Percentiles rank a stretch among this genome's conserved stretches.
Evolutionary conservation across 495 filamentous ascomycete genomes (phyloP).

Genomic region (Chaetomidium leptoderma): DNA sequence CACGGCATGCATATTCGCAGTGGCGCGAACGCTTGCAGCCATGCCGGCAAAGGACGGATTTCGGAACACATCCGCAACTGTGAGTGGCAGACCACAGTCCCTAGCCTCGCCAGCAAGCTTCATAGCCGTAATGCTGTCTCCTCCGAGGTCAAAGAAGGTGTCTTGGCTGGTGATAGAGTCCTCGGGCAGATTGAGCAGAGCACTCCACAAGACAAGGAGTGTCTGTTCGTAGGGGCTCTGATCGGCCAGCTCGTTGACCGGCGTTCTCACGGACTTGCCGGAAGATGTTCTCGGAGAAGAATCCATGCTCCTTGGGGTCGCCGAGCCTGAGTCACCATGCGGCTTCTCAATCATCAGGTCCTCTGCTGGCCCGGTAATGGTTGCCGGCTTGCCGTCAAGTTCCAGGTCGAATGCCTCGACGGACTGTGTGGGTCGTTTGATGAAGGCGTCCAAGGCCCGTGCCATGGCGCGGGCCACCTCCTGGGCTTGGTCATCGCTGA

Average conservation of each 20-base stretch:
- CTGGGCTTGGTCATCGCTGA: conserved; percentile 38
- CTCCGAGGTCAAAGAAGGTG: conserved; percentile 59
- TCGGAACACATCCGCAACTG: conserved; percentile 47
- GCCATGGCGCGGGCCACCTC: conserved; percentile 49
- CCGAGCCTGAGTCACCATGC: neutral
- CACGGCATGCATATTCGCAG: neutral
- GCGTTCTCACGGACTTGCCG: neutral
- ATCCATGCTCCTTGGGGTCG: neutral
- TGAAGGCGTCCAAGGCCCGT: conserved; percentile 43
- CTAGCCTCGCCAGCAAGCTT: conserved; percentile 53
- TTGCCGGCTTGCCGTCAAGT: neutral
- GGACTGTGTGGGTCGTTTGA: conserved; percentile 17
- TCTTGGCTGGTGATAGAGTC: conserved; percentile 42
- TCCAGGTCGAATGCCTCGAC: conserved; percentile 15
- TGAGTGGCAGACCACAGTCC: conserved; percentile 46
- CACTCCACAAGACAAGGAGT: conserved; percentile 26
- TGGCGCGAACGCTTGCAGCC: conserved; percentile 1
- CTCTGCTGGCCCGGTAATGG: neutral
- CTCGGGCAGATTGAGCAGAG: conserved; percentile 21
- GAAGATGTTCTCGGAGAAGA: conserved; percentile 4
- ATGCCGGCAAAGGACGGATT: conserved; percentile 21
- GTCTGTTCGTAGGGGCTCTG: conserved; percentile 19
- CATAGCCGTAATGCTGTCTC: conserved; percentile 62
- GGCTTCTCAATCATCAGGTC: neutral
- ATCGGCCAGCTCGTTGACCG: neutral